Evolutionary conservation across 345 rosid species (phyloP), one percentile per base, ranked within the genome.

Genomic region (Brassica rapa): DNA sequence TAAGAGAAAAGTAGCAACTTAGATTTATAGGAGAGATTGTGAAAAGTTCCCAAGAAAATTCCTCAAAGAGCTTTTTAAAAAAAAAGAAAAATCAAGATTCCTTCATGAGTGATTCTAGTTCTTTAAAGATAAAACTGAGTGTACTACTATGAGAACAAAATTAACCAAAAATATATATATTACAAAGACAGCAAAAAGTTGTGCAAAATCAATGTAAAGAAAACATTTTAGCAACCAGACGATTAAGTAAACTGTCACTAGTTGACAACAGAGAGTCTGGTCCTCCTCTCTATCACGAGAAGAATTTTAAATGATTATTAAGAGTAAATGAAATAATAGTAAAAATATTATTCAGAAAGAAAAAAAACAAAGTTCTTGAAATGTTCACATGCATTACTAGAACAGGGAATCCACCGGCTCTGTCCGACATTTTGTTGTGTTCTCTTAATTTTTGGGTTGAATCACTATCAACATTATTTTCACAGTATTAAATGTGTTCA

Each of bases 241-340:
- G 68, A 64, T 80, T 75, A 60, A 80, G 79, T 66, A 80, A 80
- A 75, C 72, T 75, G 76, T 75, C 77, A 75, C 65, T 65, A 16
- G 71, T 35, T 72, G 60, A 60, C 76, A 37, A 66, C 68, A 70
- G 8, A 29, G 73, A 72, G 82, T 30, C 51, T 74, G 83, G 80
- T 56, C 80, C 80, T 75, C 72, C 51, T 74, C 75, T 79, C 53
- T 62, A 53, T 80, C 75, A 74, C 82, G 49, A 74, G 71, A 41
- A 68, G 8, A 9, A 35, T 16, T n/a, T 14, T 37, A 25, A 27
- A 41, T 12, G 27, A 16, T 3, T 46, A 12, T 68, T 41, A 14
- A 35, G n/a, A 12, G 32, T 23, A 8, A 65, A 60, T 25, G 1
- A 21, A 57, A 21, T 8, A 10, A 12, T 65, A 27, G 59, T 5